Evolutionary conservation across 1,284 basidiomycete genomes (phyloP), one percentile per base, ranked within the genome.

Genomic region (Apiotrichum gamsii): DNA sequence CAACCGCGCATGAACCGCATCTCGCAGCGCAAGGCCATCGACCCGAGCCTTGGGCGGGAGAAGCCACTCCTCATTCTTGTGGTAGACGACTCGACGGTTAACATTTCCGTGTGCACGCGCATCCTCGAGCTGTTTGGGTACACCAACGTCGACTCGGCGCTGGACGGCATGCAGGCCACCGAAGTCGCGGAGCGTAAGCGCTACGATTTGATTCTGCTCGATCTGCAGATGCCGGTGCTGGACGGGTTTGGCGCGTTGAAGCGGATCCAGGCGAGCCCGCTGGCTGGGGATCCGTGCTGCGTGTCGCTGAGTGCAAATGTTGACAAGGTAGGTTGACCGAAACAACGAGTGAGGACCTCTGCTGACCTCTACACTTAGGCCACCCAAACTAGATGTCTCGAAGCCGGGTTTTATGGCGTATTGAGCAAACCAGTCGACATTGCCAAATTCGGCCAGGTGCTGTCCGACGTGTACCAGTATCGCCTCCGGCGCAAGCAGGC

Each of bases 41-140:
- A 56, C 47, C 44, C 42, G 39, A 40, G 30, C 6, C 44, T 56
- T 4, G 54, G 45, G 16, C 35, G 40, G 36, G 31, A 51, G 14
- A 49, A 48, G 41, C 70, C 69, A 3, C 56, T 70, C 10, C 33
- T 54, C 5, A 65, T 72, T 24, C 56, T 72, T 14, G 51, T 70
- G 2, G 70, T 72, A 2, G 70, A 72, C 41, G 69, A 72, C 51
- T 70, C 67, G 39, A 41, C 50, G 0, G 61, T 69, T 56, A 72
- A 72, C 43, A 45, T 64, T 16, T 51, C 57, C 8, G 70, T 70
- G 14, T 66, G 65, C 11, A 52, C 44, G 9, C 48, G 65, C 34
- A 62, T 70, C 29, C 54, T 70, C 10, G 63, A 62, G 43, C 56
- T 68, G 45, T 67, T 65, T 41, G 69, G 69, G 5, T 72, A 72